These are phyloP conservation scores for Rubia occidens DNA, from an alignment of 305 asterid species.

Conservation along the genomic window DNA sequence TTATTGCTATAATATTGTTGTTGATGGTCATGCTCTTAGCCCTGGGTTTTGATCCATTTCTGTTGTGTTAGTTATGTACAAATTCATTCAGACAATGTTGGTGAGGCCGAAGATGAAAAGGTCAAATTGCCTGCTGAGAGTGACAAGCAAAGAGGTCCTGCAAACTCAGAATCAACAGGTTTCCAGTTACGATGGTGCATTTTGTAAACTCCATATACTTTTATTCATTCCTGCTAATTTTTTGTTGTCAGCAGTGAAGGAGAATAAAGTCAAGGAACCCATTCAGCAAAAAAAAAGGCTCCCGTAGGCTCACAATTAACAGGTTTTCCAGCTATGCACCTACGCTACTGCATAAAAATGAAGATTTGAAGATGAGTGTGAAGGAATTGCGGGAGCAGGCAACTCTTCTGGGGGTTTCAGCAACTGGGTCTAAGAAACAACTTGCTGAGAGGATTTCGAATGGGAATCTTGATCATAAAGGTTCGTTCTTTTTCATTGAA, in stretches of 20 bases:
- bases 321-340: background rate
- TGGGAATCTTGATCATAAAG: slow-evolving; percentile 15
- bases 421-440: slow-evolving; percentile 39
- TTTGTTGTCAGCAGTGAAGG: slow-evolving; percentile 4
- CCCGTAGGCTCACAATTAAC: background rate
- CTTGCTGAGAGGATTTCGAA: slow-evolving; percentile 40
- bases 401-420: slow-evolving; percentile 32
- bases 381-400: slow-evolving; percentile 62
- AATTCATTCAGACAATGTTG: slow-evolving; percentile 32
- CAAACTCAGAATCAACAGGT: slow-evolving; percentile 44
- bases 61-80: slow-evolving; percentile 15
- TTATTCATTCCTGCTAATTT: background rate
- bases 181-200: slow-evolving; percentile 19
- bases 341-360: slow-evolving; percentile 13
- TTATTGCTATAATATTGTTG: background rate
- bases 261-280: slow-evolving; percentile 26
- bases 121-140: slow-evolving; percentile 22
- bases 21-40: background rate
- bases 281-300: slow-evolving; percentile 24
- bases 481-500: background rate
- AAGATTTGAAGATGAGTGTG: slow-evolving; percentile 40
- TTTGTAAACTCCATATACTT: slow-evolving; percentile 6
- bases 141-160: slow-evolving; percentile 31
- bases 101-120: slow-evolving; percentile 24
- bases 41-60: background rate